phyloP scores from a whole-genome alignment of 345 rosid species.

The Gossypium rotundifolium region DNA sequence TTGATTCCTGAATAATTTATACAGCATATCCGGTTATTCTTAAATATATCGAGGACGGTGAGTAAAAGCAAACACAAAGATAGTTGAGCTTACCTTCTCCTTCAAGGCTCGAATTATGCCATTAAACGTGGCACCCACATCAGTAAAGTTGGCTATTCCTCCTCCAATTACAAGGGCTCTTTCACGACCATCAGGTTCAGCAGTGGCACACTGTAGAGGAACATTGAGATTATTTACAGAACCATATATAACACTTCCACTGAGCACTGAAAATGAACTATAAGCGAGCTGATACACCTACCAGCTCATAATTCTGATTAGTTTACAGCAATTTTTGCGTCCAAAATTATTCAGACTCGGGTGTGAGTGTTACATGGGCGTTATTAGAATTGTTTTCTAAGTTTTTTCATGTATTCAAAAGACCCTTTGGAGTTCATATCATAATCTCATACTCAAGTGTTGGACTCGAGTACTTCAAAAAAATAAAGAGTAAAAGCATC shows the following conservation, averaged over 20 bases:
- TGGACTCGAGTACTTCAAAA: neutral
- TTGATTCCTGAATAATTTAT: constrained; percentile 44
- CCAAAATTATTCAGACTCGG: neutral
- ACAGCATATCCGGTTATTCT: neutral
- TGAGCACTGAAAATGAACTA: neutral
- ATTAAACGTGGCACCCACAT: constrained; percentile 92
- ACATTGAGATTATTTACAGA: constrained; percentile 8
- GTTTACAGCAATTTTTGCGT: neutral
- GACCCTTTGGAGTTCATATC: neutral
- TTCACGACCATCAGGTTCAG: constrained; percentile 76
- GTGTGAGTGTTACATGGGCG: neutral
- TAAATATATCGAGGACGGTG: neutral
- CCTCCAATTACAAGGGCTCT: constrained; percentile 95
- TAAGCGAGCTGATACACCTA: neutral
- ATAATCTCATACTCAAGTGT: neutral
- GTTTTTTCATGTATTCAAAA: neutral
- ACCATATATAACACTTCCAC: neutral
- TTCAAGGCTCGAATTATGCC: constrained; percentile 87
- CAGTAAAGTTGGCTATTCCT: constrained; percentile 95
- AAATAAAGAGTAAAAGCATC: neutral
- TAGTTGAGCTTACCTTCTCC: constrained; percentile 67
- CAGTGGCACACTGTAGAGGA: constrained; percentile 69
- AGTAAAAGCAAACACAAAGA: neutral
- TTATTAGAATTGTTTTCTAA: neutral
- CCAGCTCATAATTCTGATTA: neutral